These are phyloP conservation scores for Talaromyces islandicus DNA, from an alignment of 2,329 filamentous ascomycete genomes.

Conservation along the genomic window DNA sequence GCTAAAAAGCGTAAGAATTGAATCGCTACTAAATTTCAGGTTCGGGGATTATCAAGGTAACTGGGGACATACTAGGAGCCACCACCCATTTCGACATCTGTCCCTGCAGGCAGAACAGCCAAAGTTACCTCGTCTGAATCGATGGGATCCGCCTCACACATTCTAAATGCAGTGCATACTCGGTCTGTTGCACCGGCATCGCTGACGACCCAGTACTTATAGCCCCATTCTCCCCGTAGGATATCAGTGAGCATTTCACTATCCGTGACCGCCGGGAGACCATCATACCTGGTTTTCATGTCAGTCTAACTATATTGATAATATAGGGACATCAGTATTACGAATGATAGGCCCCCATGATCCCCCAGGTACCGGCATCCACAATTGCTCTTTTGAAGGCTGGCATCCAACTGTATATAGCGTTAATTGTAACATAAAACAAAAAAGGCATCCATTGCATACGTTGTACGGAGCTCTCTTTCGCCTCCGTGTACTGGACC, in stretches of 20 bases:
- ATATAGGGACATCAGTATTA: slow-evolving; percentile 11
- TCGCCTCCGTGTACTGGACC: slow-evolving; percentile 54
- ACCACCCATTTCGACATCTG: slow-evolving; percentile 70
- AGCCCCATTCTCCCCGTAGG: neutral
- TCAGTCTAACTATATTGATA: neutral
- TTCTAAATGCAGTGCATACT: slow-evolving; percentile 56
- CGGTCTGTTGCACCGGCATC: slow-evolving; percentile 68
- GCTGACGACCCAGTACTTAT: neutral
- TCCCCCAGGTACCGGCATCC: slow-evolving; percentile 58
- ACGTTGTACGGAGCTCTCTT: slow-evolving; percentile 49
- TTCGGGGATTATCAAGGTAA: neutral
- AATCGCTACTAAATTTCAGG: neutral
- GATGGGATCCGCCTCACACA: slow-evolving; percentile 55
- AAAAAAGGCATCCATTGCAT: slow-evolving; percentile 36
- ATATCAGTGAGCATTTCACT: slow-evolving; percentile 42
- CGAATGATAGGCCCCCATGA: slow-evolving; percentile 70
- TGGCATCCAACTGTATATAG: slow-evolving; percentile 39
- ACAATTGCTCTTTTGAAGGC: slow-evolving; percentile 66
- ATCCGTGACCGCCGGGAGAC: slow-evolving; percentile 61
- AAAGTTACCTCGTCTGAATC: slow-evolving; percentile 61
- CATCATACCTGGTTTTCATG: slow-evolving; percentile 50
- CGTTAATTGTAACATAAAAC: neutral
- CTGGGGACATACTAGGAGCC: slow-evolving; percentile 55
- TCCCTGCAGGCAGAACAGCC: slow-evolving; percentile 60
- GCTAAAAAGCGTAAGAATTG: slow-evolving; percentile 17